These are phyloP conservation scores for Lichtheimia ramosa DNA, from an alignment of 371 early-diverging fungal species.

Conservation along the genomic window DNA sequence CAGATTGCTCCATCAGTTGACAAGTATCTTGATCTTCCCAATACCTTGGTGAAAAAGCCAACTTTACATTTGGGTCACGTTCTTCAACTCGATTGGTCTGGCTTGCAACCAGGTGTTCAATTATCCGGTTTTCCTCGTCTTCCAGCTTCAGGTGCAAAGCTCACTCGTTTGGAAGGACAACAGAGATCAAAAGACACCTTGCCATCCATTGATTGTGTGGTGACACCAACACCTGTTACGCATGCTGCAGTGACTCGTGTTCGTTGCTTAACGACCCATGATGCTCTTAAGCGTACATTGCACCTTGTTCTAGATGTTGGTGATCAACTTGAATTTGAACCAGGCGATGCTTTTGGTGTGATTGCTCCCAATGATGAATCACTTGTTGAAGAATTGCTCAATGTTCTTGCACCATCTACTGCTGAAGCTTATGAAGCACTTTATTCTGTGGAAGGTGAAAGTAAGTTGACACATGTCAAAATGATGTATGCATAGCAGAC, in stretches of 20 bases:
- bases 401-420: conserved; percentile 34
- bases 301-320: conserved; percentile 67
- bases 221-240: conserved; percentile 45
- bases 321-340: conserved; percentile 56
- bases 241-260: conserved; percentile 49
- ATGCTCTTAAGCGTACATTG: conserved; percentile 76
- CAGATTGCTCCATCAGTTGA: conserved; percentile 11
- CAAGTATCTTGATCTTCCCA: conserved; percentile 18
- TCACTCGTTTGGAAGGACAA: conserved; percentile 19
- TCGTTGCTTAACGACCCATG: conserved; percentile 52
- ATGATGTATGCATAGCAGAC: not conserved
- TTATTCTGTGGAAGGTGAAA: conserved; percentile 37
- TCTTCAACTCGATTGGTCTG: conserved; percentile 50
- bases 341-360: conserved; percentile 90
- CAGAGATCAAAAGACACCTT: not conserved
- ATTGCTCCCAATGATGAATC: conserved; percentile 73
- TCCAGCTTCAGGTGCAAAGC: conserved; percentile 51
- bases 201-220: conserved; percentile 35
- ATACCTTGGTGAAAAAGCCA: conserved; percentile 12
- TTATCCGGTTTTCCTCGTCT: conserved; percentile 69
- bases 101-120: conserved; percentile 50
- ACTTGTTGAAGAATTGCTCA: conserved; percentile 56
- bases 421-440: conserved; percentile 36
- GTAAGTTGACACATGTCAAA: conserved; percentile 20
- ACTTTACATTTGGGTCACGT: conserved; percentile 25